Conservation (phyloP, 208 protist genomes). For the Acanthamoeba castellanii region DNA sequence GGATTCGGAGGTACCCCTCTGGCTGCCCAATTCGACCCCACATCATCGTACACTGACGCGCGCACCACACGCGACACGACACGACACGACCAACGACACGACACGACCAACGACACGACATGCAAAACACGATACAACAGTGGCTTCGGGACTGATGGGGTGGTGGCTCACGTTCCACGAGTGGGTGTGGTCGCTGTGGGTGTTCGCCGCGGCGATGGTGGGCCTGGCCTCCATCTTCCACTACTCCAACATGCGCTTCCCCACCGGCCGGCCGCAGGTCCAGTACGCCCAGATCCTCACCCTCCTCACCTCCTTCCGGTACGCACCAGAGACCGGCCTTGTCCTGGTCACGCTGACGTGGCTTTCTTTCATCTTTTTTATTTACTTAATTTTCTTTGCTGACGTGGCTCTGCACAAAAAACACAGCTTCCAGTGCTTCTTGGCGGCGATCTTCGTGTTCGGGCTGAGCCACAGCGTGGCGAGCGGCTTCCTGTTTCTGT, state of each 20-base stretch:
- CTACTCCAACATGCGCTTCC: slow-evolving; percentile 43
- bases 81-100: too few species aligned
- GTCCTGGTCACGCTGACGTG: background rate
- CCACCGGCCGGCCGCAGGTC: background rate
- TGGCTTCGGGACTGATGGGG: background rate
- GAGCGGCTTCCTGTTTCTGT: slow-evolving; percentile 40
- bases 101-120: too few species aligned
- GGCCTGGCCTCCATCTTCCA: background rate
- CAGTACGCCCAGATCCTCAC: background rate
- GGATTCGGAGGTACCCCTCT: slow-evolving; percentile 20
- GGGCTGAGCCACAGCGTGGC: slow-evolving; percentile 26
- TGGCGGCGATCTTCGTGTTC: background rate
- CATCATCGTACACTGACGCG: too few species aligned
- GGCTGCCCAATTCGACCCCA: background rate
- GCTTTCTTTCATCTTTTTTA: too few species aligned
- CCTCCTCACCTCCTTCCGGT: slow-evolving; percentile 49
- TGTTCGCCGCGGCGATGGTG: background rate
- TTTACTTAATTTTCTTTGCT: too few species aligned
- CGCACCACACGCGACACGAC: too few species aligned
- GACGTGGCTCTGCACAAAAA: too few species aligned
- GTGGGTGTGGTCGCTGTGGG: slow-evolving; percentile 7
- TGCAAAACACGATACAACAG: background rate
- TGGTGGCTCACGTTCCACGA: background rate
- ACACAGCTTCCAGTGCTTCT: background rate
- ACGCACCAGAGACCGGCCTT: background rate